Base-by-base conservation (phyloP, 768 basidiomycete species). In the Omphalotus guepiniiformis region DNA sequence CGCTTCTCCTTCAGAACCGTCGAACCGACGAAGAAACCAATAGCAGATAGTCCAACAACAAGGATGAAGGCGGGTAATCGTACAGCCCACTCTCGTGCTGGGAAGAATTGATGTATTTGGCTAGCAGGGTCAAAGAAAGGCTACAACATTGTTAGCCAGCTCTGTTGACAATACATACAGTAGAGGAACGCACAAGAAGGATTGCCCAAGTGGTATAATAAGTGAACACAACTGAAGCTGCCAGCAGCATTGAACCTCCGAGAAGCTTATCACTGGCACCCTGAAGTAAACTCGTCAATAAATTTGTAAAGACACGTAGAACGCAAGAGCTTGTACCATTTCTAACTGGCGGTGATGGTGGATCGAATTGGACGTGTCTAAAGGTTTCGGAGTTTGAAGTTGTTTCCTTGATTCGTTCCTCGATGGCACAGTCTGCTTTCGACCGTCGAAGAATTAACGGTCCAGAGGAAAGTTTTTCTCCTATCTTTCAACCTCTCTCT, bases 151-250 rank as follows among this genome's bases (percentile, higher is more conserved):
- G 44, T 43, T 48, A 49, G 54, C 40, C 51, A 22, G 27, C 27
- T 35, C 28, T 30, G 28, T 43, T 13, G 6, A 22, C 26, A 16
- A 18, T 39, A 42, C 37, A 29, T 11, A n/a, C 26, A 30, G 23
- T 12, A 16, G 25, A 7, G 26, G 27, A 22, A 66, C 85, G 58
- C 54, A 93, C 93, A 45, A 94, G 76, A 42, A 97, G 69, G 45
- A 96, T 75, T 12, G 93, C 84, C 94, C 94, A 97, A 22, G 78
- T 74, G 1, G 94, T 93, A 65, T 97, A 98, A 64, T 97, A 97
- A 8, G 77, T 69, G 69, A 95, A 95, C 29, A 88, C 79, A 36
- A 81, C 63, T 5, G 79, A 76, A 27, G 91, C 90, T 52, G 78
- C 74, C 53, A 88, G 71, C 60, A 96, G 79, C 87, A 95, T 90